These are phyloP conservation scores for Irineochytrium annulatum DNA, from an alignment of 192 early-diverging fungal species.

Conservation along the genomic window DNA sequence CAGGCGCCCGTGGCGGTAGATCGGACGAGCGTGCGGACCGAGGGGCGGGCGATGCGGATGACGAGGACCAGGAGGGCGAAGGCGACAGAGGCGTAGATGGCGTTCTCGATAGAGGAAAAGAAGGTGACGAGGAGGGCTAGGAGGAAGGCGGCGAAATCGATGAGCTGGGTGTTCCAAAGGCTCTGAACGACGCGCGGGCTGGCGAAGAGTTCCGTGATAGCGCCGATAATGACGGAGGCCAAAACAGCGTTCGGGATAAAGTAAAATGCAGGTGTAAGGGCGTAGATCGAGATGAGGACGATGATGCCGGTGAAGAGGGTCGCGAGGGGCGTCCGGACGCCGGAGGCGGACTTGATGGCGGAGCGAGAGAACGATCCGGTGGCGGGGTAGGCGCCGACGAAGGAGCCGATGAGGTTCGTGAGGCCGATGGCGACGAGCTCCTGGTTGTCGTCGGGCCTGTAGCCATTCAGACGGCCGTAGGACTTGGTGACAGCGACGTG, in stretches of 20 bases:
- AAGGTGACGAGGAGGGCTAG: constrained; percentile 56
- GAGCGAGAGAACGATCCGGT: constrained; percentile 94
- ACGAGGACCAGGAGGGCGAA: constrained; percentile 74
- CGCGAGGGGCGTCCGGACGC: constrained; percentile 75
- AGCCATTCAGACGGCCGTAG: constrained; percentile 81
- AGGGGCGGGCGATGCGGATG: constrained; percentile 72
- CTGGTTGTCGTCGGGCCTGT: constrained; percentile 80
- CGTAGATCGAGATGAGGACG: constrained; percentile 78
- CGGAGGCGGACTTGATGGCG: constrained; percentile 86
- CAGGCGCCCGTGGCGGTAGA: constrained; percentile 26
- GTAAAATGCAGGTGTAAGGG: constrained; percentile 80
- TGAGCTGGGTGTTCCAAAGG: constrained; percentile 58
- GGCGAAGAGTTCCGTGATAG: constrained; percentile 74
- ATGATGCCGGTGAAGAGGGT: constrained; percentile 73
- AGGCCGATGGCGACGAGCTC: constrained; percentile 85
- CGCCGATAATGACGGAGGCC: constrained; percentile 79
- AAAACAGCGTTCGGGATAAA: constrained; percentile 82
- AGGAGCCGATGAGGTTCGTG: constrained; percentile 81
- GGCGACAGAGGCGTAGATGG: constrained; percentile 74
- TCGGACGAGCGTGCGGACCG: constrained; percentile 40
- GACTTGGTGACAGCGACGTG: constrained; percentile 86
- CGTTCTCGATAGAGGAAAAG: constrained; percentile 68
- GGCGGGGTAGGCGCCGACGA: constrained; percentile 82
- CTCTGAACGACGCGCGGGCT: constrained; percentile 53
- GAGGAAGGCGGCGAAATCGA: constrained; percentile 51